Evolutionary conservation across 1,284 basidiomycete genomes (phyloP).

Genomic region (Quambalaria eucalypti): DNA sequence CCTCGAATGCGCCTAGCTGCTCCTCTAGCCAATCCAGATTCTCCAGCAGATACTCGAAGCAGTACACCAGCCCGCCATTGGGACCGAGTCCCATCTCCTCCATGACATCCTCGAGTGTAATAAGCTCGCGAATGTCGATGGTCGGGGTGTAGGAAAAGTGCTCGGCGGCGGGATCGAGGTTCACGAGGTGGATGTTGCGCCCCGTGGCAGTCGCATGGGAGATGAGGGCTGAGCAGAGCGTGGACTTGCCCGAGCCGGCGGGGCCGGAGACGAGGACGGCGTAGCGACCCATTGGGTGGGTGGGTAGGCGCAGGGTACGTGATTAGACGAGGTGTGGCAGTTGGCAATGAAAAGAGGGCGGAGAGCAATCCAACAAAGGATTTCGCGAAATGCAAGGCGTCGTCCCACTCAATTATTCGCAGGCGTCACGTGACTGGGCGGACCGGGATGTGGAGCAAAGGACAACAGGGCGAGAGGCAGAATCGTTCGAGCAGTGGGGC

Average conservation of each 20-base stretch:
- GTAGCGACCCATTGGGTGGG: conserved; percentile 14
- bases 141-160: conserved; percentile 86
- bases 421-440: no score
- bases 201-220: conserved; percentile 79
- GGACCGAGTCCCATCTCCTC: conserved; percentile 87
- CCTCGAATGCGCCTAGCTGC: conserved; percentile 78
- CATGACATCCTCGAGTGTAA: conserved; percentile 94
- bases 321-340: no score
- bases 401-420: no score
- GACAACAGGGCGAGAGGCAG: no score
- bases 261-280: conserved; percentile 57
- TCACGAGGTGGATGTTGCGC: conserved; percentile 83
- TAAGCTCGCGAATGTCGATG: conserved; percentile 88
- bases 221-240: conserved; percentile 79
- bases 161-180: conserved; percentile 92
- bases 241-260: conserved; percentile 91
- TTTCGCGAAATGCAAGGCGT: no score
- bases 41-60: conserved; percentile 96
- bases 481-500: no score
- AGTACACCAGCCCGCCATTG: conserved; percentile 93
- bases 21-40: conserved; percentile 99
- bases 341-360: no score
- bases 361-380: no score
- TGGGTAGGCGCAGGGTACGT: no score
- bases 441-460: no score